Percentiles rank a stretch among this genome's conserved stretches.
These are phyloP conservation scores for Heritiera littoralis DNA, from an alignment of 345 rosid genomes.

Conservation along the genomic window DNA sequence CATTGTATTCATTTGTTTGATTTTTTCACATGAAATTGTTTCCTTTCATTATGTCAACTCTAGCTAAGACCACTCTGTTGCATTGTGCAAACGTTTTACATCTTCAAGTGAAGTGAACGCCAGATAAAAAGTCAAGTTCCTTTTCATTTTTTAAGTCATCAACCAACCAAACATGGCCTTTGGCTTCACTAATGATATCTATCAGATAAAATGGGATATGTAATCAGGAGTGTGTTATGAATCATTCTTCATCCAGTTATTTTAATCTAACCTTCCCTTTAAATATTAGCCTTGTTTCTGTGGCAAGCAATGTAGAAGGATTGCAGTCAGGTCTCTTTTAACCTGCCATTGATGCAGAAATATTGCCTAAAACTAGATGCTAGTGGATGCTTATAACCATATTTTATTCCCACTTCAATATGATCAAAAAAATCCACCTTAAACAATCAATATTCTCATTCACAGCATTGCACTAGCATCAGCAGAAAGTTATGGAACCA, in stretches of 20 bases:
- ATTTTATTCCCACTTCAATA: conserved; percentile 2
- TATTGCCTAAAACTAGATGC: neutral
- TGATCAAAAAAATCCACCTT: neutral
- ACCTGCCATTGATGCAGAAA: conserved; percentile 30
- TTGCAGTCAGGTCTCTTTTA: conserved; percentile 21
- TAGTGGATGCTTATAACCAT: conserved; percentile 28
- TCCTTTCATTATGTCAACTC: neutral
- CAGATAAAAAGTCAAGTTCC: neutral
- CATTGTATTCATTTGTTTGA: conserved; percentile 27
- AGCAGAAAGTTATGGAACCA: neutral
- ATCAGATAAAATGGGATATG: conserved; percentile 6
- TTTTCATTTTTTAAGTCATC: neutral
- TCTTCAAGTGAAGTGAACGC: conserved; percentile 9
- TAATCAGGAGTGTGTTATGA: conserved; percentile 14
- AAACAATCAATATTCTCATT: neutral
- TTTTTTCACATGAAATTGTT: conserved; percentile 12
- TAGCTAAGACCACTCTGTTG: neutral
- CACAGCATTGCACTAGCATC: neutral
- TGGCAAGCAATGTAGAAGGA: conserved; percentile 13
- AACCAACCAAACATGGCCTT: conserved; percentile 24
- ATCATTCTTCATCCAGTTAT: conserved; percentile 2
- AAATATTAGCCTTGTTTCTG: neutral
- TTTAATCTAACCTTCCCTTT: neutral
- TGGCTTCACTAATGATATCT: conserved; percentile 10
- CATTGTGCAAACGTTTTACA: conserved; percentile 11